Percentiles rank a stretch among this genome's conserved stretches.
These are phyloP conservation scores for Cicer pinnatifidum DNA, from an alignment of 306 rosid genomes.

Conservation along the genomic window DNA sequence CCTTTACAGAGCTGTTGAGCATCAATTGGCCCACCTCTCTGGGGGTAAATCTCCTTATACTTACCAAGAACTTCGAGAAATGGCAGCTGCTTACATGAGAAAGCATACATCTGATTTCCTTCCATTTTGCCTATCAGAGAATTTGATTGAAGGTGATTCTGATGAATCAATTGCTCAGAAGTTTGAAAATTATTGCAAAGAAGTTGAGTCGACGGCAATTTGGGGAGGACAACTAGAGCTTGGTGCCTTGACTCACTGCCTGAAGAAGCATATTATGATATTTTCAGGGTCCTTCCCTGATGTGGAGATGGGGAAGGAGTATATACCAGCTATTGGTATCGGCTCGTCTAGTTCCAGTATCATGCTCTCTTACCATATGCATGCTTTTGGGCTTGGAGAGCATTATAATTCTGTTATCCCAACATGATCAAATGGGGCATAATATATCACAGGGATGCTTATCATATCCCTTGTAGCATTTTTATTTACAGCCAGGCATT, in stretches of 20 bases:
- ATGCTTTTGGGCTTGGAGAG: slow-evolving; percentile 94
- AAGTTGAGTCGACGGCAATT: slow-evolving; percentile 84
- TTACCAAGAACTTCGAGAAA: slow-evolving; percentile 77
- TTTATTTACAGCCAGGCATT: slow-evolving; percentile 34
- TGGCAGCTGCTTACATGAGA: slow-evolving; percentile 84
- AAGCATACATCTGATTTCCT: slow-evolving; percentile 67
- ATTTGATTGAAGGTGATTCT: slow-evolving; percentile 54
- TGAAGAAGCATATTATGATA: slow-evolving; percentile 78
- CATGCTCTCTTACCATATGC: slow-evolving; percentile 88
- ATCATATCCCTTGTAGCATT: slow-evolving; percentile 35
- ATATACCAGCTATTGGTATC: slow-evolving; percentile 51
- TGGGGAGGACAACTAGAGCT: slow-evolving; percentile 99
- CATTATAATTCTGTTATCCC: slow-evolving; percentile 89
- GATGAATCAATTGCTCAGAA: slow-evolving; percentile 57
- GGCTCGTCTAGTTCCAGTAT: slow-evolving; percentile 56
- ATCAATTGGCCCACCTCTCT: slow-evolving; percentile 64
- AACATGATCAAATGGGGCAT: slow-evolving; percentile 48
- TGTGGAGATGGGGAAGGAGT: slow-evolving; percentile 98
- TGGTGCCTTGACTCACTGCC: slow-evolving; percentile 84
- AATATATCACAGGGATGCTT: slow-evolving; percentile 40
- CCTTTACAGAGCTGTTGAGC: slow-evolving; percentile 87
- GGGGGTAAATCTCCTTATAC: slow-evolving; percentile 70
- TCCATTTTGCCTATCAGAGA: slow-evolving; percentile 82
- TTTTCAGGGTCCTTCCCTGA: slow-evolving; percentile 96
- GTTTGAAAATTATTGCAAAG: slow-evolving; percentile 84